A percentile compares a stretch with the other conserved stretches of the same genome.
phyloP scores from a whole-genome alignment of 148 eudicot genomes.

The Silene uniflora region DNA sequence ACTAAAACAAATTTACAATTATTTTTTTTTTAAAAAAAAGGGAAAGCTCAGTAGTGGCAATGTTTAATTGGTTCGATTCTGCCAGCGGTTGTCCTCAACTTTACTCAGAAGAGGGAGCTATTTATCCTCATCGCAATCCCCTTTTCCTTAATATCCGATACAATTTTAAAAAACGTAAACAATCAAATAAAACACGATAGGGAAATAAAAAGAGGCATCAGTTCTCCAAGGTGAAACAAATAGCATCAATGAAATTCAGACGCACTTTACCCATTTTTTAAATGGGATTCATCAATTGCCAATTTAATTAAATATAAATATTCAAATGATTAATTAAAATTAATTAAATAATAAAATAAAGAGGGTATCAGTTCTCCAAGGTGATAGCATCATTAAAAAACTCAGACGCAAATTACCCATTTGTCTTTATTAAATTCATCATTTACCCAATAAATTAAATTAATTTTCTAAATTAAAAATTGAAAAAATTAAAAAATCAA shows the following conservation, averaged over 20 bases:
- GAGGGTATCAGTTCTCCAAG: slow-evolving; percentile 90
- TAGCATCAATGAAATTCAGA: slow-evolving; percentile 33
- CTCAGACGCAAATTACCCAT: slow-evolving; percentile 98
- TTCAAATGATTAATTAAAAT: too few relatives aligned
- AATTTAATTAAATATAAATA: too few relatives aligned
- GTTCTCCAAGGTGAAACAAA: slow-evolving; percentile 32
- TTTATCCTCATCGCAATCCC: slow-evolving; percentile 36
- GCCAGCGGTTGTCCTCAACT: slow-evolving; percentile 41
- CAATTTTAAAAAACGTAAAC: too few relatives aligned
- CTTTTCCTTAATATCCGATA: too few relatives aligned
- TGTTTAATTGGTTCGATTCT: slow-evolving; percentile 38
- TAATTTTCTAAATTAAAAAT: too few relatives aligned
- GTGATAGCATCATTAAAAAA: slow-evolving; percentile 60
- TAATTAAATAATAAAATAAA: neutral
- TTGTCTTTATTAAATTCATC: slow-evolving; percentile 59
- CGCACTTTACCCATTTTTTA: slow-evolving; percentile 19
- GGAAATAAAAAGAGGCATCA: slow-evolving; percentile 24
- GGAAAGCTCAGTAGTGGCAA: slow-evolving; percentile 41
- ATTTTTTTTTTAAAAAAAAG: too few relatives aligned
- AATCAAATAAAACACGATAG: too few relatives aligned
- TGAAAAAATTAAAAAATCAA: too few relatives aligned
- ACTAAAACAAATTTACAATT: too few relatives aligned
- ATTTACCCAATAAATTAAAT: slow-evolving; percentile 24
- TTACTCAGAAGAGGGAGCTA: slow-evolving; percentile 46
- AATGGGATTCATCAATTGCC: slow-evolving; percentile 31